Evolutionary conservation across 148 eudicot genomes (phyloP).

Genomic region (Persicaria tinctoria): DNA sequence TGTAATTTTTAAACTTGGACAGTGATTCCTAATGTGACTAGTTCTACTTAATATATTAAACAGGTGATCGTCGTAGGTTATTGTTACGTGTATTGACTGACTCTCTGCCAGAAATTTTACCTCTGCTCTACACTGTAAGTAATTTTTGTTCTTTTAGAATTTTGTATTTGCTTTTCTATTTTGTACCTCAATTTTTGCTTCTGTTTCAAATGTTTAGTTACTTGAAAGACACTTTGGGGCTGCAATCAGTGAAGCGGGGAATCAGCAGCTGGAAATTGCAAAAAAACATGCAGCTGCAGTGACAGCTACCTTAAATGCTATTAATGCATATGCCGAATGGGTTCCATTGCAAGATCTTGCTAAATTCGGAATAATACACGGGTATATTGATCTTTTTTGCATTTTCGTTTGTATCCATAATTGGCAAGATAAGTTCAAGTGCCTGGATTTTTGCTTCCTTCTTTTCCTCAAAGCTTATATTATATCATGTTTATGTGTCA

Average conservation of each 20-base stretch:
- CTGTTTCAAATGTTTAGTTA: constrained; percentile 33
- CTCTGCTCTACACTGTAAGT: constrained; percentile 84
- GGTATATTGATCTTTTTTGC: constrained; percentile 36
- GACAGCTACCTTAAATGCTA: constrained; percentile 75
- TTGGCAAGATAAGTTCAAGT: no score
- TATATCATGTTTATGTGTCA: constrained; percentile 15
- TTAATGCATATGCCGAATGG: constrained; percentile 99
- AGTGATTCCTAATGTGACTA: not conserved
- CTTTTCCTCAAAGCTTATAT: not conserved
- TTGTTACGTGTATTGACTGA: constrained; percentile 80
- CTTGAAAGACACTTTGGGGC: constrained; percentile 95
- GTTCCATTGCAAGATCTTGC: constrained; percentile 90
- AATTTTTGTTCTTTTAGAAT: not conserved
- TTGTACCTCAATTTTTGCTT: not conserved
- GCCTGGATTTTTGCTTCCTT: no score
- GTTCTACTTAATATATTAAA: constrained; percentile 9
- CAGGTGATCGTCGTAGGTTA: constrained; percentile 89
- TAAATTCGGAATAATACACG: constrained; percentile 76
- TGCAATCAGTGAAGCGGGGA: constrained; percentile 75
- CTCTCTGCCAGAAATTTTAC: constrained; percentile 83
- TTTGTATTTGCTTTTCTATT: no score
- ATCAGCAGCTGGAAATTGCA: constrained; percentile 71
- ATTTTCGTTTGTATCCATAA: no score
- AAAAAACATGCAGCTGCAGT: constrained; percentile 92
- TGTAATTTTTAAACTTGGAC: not conserved